Conservation (phyloP, 805 yeast species). For the Peterozyma xylosa region DNA sequence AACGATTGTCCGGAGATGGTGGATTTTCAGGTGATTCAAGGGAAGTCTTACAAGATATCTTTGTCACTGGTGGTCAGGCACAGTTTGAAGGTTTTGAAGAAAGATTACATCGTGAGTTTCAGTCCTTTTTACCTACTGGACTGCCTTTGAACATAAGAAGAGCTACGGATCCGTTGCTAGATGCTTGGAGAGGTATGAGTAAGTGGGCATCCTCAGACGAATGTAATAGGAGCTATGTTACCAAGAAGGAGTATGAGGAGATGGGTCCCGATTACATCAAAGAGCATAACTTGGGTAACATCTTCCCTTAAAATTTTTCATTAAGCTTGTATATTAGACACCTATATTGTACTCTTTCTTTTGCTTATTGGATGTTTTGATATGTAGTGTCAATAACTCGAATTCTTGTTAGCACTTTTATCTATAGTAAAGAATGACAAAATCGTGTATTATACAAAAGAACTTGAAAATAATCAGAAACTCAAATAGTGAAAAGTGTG, state of each 20-base stretch:
- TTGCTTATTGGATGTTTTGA: neutral
- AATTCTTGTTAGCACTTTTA: too few relatives aligned
- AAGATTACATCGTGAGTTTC: conserved; percentile 65
- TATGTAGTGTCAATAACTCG: too few relatives aligned
- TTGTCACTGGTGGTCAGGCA: conserved; percentile 83
- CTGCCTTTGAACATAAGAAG: conserved; percentile 50
- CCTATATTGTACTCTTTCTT: neutral
- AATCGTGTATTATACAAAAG: conserved; percentile 1
- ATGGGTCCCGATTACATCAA: conserved; percentile 84
- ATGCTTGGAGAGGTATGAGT: conserved; percentile 95
- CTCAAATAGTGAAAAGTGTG: too few relatives aligned
- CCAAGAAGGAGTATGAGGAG: conserved; percentile 75
- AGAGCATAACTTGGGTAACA: conserved; percentile 76
- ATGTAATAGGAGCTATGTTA: conserved; percentile 37
- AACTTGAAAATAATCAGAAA: too few relatives aligned
- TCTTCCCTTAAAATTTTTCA: conserved; percentile 12
- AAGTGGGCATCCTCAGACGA: conserved; percentile 55
- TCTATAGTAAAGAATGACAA: too few relatives aligned
- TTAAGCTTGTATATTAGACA: conserved; percentile 7
- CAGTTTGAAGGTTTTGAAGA: conserved; percentile 55
- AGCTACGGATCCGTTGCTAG: conserved; percentile 65
- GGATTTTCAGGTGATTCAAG: conserved; percentile 49
- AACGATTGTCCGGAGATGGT: conserved; percentile 46
- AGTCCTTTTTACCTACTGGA: conserved; percentile 61
- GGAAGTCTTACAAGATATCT: conserved; percentile 53